phyloP scores from a whole-genome alignment of 2,329 filamentous ascomycete species.

The Apiospora kogelbergensis region DNA sequence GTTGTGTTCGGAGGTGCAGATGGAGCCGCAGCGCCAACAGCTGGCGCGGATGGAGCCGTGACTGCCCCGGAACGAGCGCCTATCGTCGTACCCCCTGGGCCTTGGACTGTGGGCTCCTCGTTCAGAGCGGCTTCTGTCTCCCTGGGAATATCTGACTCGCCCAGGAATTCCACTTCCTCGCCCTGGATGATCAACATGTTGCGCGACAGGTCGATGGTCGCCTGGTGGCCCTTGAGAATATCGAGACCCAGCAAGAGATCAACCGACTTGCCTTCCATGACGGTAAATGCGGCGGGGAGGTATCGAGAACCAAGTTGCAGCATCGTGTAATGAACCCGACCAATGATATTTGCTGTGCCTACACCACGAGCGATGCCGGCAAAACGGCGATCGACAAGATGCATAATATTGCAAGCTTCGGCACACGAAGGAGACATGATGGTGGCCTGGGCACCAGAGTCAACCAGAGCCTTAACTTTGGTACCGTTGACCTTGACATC shows the following conservation, averaged over 20 bases:
- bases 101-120: conserved; percentile 80
- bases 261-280: conserved; percentile 98
- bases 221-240: conserved; percentile 96
- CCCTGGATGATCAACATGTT: conserved; percentile 87
- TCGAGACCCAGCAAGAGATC: conserved; percentile 91
- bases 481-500: conserved; percentile 92
- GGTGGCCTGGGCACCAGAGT: conserved; percentile 95
- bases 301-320: conserved; percentile 89
- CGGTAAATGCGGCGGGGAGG: conserved; percentile 92
- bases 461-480: conserved; percentile 92
- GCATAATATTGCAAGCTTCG: conserved; percentile 92
- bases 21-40: conserved; percentile 23
- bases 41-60: conserved; percentile 45
- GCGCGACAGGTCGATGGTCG: conserved; percentile 81
- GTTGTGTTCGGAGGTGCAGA: conserved; percentile 22
- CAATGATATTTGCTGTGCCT: conserved; percentile 90
- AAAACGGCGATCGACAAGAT: conserved; percentile 88
- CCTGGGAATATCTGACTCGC: conserved; percentile 93
- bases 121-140: conserved; percentile 69
- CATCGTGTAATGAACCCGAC: conserved; percentile 90
- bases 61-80: conserved; percentile 81
- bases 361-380: conserved; percentile 91
- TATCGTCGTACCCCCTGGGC: conserved; percentile 85
- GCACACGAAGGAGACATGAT: conserved; percentile 98
- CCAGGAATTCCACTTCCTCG: conserved; percentile 84